These are phyloP conservation scores for Pythium chondricola DNA, from an alignment of 352 stramenopile species.

Conservation along the genomic window DNA sequence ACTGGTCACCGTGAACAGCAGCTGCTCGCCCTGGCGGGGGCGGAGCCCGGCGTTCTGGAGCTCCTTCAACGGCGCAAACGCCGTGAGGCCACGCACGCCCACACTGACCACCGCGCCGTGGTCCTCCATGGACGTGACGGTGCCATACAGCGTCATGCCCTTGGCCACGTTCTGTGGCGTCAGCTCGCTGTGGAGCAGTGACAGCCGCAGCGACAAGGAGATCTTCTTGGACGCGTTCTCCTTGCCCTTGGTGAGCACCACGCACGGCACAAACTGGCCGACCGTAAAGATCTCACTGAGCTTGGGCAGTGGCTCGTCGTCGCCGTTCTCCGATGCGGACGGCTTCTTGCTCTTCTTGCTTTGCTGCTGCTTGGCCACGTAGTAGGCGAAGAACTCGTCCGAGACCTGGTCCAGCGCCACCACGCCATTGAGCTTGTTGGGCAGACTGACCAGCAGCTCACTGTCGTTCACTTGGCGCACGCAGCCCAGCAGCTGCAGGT, in stretches of 20 bases:
- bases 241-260: conserved; percentile 73
- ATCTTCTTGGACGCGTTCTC: conserved; percentile 83
- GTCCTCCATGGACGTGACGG: conserved; percentile 89
- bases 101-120: conserved; percentile 93
- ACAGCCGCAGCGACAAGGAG: conserved; percentile 84
- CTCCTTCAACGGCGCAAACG: conserved; percentile 73
- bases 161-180: conserved; percentile 51
- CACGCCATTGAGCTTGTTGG: conserved; percentile 92
- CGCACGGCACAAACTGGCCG: conserved; percentile 80
- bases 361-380: conserved; percentile 19
- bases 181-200: conserved; percentile 81
- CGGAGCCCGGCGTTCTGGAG: conserved; percentile 31
- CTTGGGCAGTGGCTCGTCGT: conserved; percentile 28
- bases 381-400: conserved; percentile 60
- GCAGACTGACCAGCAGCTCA: conserved; percentile 84
- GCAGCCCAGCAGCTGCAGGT: conserved; percentile 77
- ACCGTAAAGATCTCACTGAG: conserved; percentile 60
- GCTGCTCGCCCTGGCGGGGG: conserved; percentile 50
- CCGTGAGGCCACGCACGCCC: conserved; percentile 67
- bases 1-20: conserved; percentile 57
- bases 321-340: conserved; percentile 6
- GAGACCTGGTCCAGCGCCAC: conserved; percentile 73
- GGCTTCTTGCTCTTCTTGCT: conserved; percentile 15
- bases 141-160: conserved; percentile 76
- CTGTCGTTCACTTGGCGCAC: conserved; percentile 86